Evolutionary conservation across 148 eudicot genomes (phyloP), one percentile per base, ranked within the genome.

Genomic region (Pouteria glomerata): DNA sequence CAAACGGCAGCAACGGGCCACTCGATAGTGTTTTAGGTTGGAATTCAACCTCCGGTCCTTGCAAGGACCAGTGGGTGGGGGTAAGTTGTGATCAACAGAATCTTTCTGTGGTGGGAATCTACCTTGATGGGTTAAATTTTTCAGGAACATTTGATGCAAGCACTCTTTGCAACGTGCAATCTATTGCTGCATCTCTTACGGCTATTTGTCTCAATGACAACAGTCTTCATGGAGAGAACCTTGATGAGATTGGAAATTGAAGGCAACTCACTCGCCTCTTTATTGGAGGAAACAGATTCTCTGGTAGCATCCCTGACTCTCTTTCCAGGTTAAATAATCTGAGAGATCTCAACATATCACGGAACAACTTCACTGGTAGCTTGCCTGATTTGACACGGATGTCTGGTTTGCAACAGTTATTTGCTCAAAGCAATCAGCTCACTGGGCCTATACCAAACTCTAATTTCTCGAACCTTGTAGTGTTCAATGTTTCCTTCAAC

Each of bases 401-500:
- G 7, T 75, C 79, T 1, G 81, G 79, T 41, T 31, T 79, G 64
- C 71, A 48, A 57, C 75, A 61, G 50, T 71, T 84, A 27, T 26
- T n/a, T n/a, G 85, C 81, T 44, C 77, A 84, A 35, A 18, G 67
- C 18, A 84, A 84, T 74, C 72, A 64, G 37, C 31, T 84, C 44
- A 71, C 81, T 0, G 85, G 87, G 3, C 15, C 60, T 33, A 63
- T 81, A 19, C 85, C 87, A 16, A 42, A 57, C 14, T 76, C 73
- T 23, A 53, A 79, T 35, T 84, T 76, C 41, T 31, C 76, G 2
- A 79, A 74, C 39, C 57, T 84, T 12, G 29, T 21, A 1, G 45
- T 4, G 0, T 84, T 81, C 68, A 81, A 81, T 44, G 77, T 84
- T 69, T 84, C 87, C 0, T 55, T 58, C 55, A 81, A 84, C 70